phyloP scores from a whole-genome alignment of 768 basidiomycete genomes.

The Porphyrellus cyaneotinctus region DNA sequence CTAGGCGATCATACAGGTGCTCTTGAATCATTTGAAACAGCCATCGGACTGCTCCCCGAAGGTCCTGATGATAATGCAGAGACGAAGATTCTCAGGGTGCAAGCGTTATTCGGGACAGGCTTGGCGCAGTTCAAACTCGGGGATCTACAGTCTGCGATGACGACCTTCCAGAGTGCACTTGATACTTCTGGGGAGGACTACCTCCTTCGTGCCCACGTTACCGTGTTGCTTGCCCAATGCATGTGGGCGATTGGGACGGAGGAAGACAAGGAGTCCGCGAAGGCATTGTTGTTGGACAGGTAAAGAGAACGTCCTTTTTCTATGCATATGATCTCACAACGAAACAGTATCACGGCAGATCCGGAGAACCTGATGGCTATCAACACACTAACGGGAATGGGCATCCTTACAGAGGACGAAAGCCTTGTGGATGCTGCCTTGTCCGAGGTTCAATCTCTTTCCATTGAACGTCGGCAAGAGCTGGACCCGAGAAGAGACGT shows the following conservation, averaged over 20 bases:
- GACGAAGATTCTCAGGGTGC: constrained; percentile 47
- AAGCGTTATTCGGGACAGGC: constrained; percentile 68
- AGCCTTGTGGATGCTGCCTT: constrained; percentile 81
- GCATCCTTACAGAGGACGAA: constrained; percentile 74
- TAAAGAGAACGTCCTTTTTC: constrained; percentile 33
- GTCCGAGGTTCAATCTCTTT: constrained; percentile 70
- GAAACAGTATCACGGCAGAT: constrained; percentile 66
- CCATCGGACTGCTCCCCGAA: constrained; percentile 61
- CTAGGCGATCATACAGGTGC: constrained; percentile 55
- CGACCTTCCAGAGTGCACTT: constrained; percentile 63
- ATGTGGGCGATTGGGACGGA: constrained; percentile 80
- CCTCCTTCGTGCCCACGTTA: constrained; percentile 59
- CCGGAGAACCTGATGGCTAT: constrained; percentile 78
- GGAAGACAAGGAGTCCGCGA: constrained; percentile 74
- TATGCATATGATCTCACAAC: constrained; percentile 14
- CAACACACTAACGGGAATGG: constrained; percentile 85
- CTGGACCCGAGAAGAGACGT: constrained; percentile 72
- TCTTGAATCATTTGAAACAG: constrained; percentile 66
- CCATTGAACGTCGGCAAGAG: constrained; percentile 57
- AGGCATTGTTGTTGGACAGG: constrained; percentile 79
- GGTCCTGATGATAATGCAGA: constrained; percentile 31
- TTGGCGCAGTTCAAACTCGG: constrained; percentile 65
- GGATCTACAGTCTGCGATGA: constrained; percentile 59
- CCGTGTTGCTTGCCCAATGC: constrained; percentile 76
- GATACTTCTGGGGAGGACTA: constrained; percentile 47